A percentile compares a stretch with the other conserved stretches of the same genome.
Evolutionary conservation across 225 moss, liverwort and hornwort species (phyloP).

Genomic region (Marchantia paleacea): DNA sequence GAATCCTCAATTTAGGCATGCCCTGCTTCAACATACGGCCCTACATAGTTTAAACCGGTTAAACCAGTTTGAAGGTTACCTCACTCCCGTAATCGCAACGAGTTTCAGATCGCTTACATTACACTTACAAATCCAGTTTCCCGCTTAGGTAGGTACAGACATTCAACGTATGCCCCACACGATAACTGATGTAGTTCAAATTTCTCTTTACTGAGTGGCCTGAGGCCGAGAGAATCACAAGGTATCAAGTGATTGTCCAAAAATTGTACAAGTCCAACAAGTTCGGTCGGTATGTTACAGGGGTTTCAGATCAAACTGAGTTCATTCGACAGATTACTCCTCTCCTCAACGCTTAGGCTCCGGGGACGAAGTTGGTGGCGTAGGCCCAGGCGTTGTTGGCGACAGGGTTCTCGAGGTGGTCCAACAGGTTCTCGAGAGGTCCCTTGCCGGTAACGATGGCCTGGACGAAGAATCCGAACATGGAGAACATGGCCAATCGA

Average conservation of each 20-base stretch:
- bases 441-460: constrained; percentile 55
- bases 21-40: too few species aligned
- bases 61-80: too few species aligned
- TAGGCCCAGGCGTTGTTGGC: constrained; percentile 53
- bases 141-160: too few species aligned
- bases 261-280: constrained; percentile 25
- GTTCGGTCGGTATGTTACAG: constrained; percentile 13
- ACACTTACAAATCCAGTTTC: too few species aligned
- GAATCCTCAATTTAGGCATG: too few species aligned
- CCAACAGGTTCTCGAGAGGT: constrained; percentile 40
- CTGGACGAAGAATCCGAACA: constrained; percentile 54
- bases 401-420: constrained; percentile 37
- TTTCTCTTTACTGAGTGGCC: constrained; percentile 13
- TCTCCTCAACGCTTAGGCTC: constrained; percentile 5
- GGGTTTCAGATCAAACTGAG: neutral
- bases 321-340: constrained; percentile 19
- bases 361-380: constrained; percentile 47
- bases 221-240: neutral
- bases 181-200: neutral
- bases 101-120: too few species aligned
- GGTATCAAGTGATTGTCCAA: neutral
- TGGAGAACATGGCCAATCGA: constrained; percentile 51
- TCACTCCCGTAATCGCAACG: too few species aligned
- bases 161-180: too few species aligned
- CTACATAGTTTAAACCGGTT: too few species aligned